Conservation (phyloP, 208 protist genomes). For the Crithidia brevicula region DNA sequence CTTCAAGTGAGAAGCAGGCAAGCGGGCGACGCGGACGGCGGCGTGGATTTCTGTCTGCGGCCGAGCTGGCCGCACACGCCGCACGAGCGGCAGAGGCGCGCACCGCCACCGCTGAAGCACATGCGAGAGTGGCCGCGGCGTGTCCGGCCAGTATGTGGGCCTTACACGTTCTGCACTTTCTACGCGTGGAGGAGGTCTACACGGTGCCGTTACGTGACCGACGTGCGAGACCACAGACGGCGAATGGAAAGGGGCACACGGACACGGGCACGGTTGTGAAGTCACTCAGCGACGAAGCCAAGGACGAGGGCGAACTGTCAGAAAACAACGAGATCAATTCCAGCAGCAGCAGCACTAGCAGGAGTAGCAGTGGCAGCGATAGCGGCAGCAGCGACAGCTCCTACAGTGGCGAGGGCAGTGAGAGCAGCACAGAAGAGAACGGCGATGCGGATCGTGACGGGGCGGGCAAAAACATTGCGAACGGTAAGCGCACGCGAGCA, state of each 20-base stretch:
- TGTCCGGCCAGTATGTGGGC: constrained; percentile 44
- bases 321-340: neutral
- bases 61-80: constrained; percentile 8
- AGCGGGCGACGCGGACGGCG: constrained; percentile 2
- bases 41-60: constrained; percentile 6
- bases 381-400: neutral
- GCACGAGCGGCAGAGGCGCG: constrained; percentile 1
- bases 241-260: too few species aligned
- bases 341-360: neutral
- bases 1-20: too few species aligned
- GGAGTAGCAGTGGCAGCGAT: neutral
- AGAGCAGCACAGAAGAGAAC: neutral
- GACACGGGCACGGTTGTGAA: too few species aligned
- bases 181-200: constrained; percentile 54
- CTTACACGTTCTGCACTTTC: constrained; percentile 51
- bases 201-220: neutral
- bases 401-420: too few species aligned
- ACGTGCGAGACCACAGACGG: neutral
- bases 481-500: too few species aligned
- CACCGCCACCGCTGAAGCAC: constrained; percentile 2
- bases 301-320: neutral
- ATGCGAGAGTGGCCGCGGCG: neutral
- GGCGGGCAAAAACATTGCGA: neutral
- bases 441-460: neutral
- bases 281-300: too few species aligned